phyloP scores from a whole-genome alignment of 768 basidiomycete species.

The Boletus barrowsii region DNA sequence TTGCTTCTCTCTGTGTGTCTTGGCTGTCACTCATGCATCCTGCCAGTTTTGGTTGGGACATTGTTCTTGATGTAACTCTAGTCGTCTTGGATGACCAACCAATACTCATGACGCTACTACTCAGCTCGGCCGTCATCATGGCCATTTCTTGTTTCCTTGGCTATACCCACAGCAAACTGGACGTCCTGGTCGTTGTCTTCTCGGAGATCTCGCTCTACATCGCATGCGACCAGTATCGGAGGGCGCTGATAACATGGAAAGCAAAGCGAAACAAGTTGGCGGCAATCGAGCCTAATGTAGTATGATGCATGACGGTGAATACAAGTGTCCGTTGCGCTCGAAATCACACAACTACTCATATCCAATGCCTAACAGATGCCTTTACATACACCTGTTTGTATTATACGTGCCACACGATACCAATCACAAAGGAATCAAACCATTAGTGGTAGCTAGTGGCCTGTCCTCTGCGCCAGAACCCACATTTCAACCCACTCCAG shows the following conservation, averaged over 20 bases:
- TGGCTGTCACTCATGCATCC: not conserved
- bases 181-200: conserved; percentile 14
- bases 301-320: not conserved
- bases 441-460: not conserved
- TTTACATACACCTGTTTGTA: not conserved
- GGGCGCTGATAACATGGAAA: conserved; percentile 18
- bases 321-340: not conserved
- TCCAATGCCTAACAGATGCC: not conserved
- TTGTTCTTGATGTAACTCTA: conserved; percentile 18
- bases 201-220: conserved; percentile 14
- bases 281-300: not conserved
- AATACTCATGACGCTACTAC: not conserved
- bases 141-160: conserved; percentile 6
- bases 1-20: not conserved
- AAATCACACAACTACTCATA: not conserved
- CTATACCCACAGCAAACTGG: conserved; percentile 14
- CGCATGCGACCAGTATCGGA: conserved; percentile 21
- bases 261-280: conserved; percentile 9
- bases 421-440: not conserved
- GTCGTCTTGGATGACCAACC: not conserved
- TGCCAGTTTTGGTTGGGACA: conserved; percentile 16
- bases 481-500: too few relatives aligned
- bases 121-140: conserved; percentile 20
- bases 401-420: not conserved
- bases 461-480: too few relatives aligned